Conservation (phyloP, 208 protist species). For the Wallacemonas sp. region DNA sequence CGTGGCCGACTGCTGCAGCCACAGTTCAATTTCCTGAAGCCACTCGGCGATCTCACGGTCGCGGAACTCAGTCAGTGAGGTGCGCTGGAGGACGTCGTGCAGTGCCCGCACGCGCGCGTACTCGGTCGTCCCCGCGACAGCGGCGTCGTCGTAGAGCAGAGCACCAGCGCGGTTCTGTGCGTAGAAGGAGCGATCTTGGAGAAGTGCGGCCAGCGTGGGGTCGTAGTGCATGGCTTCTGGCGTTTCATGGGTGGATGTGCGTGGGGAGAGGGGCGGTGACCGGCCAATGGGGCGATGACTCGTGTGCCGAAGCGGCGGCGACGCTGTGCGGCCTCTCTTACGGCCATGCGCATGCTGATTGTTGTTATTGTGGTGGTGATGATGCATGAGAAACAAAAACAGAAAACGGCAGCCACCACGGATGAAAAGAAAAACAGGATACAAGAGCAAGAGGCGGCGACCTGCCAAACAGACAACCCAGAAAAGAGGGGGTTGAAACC, state of each 20-base stretch:
- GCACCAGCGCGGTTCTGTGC: neutral
- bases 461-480: neutral
- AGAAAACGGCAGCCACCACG: neutral
- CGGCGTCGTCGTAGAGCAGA: slow-evolving; percentile 3
- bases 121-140: slow-evolving; percentile 4
- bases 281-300: neutral
- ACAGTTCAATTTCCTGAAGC: slow-evolving; percentile 47
- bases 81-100: slow-evolving; percentile 67
- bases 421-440: neutral
- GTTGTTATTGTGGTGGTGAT: neutral
- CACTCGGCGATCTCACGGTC: slow-evolving; percentile 73
- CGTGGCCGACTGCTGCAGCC: slow-evolving; percentile 30
- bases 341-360: neutral
- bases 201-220: neutral
- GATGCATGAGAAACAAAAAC: slow-evolving; percentile 1
- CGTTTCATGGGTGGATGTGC: neutral
- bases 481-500: slow-evolving; percentile 9
- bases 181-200: neutral
- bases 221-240: neutral
- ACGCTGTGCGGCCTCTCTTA: slow-evolving; percentile 4
- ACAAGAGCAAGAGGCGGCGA: neutral
- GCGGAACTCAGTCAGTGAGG: slow-evolving; percentile 71
- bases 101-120: slow-evolving; percentile 41
- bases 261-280: neutral
- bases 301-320: neutral